Conservation (phyloP, 257 asterid genomes). For the Solanum lycopersicoides region DNA sequence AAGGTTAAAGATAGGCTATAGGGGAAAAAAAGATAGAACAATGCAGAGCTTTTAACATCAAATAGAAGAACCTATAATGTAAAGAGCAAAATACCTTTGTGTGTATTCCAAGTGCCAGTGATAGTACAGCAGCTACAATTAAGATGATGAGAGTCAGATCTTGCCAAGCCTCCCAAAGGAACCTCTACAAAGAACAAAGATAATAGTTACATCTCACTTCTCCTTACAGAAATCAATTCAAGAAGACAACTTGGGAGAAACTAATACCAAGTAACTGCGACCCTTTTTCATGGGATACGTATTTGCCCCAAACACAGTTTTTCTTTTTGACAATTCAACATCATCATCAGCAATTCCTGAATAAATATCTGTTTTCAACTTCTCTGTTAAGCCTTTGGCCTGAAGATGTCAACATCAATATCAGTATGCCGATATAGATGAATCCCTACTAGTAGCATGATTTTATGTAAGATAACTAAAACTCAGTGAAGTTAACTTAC, state of each 20-base stretch:
- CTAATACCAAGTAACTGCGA: constrained; percentile 59
- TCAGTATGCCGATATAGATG: not conserved
- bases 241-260: not conserved
- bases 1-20: not conserved
- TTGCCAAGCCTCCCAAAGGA: constrained; percentile 98
- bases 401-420: constrained; percentile 14
- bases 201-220: not conserved
- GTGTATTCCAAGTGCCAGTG: constrained; percentile 80
- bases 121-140: constrained; percentile 73
- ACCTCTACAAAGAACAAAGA: constrained; percentile 35
- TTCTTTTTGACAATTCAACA: constrained; percentile 44
- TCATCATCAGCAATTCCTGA: constrained; percentile 52
- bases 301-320: constrained; percentile 64
- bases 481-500: constrained; percentile 28
- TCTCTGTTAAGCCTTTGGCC: constrained; percentile 59
- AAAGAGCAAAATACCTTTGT: constrained; percentile 43
- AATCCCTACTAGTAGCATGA: not conserved
- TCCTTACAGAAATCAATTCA: not conserved
- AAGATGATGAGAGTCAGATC: constrained; percentile 86
- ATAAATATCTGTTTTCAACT: constrained; percentile 58
- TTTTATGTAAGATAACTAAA: not conserved
- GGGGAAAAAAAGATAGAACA: not conserved
- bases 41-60: not conserved
- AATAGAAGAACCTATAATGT: not conserved
- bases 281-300: constrained; percentile 90